Percentiles rank a stretch among this genome's conserved stretches.
phyloP scores from a whole-genome alignment of 257 asterid species.

The Rhazya stricta region DNA sequence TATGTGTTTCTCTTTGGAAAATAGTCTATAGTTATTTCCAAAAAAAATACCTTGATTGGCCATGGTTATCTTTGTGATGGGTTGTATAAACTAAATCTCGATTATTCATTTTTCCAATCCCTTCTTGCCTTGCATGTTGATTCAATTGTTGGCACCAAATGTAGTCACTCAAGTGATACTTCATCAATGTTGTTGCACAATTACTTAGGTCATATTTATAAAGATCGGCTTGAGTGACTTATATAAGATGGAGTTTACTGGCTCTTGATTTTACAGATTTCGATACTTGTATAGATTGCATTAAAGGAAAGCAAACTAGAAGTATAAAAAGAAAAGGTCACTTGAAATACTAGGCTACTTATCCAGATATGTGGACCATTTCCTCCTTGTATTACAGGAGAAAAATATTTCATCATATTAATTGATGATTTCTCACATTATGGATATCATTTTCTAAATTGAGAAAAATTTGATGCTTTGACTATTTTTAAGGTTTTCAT shows the following conservation, averaged over 20 bases:
- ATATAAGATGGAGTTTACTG: conserved; percentile 5
- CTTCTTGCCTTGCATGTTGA: neutral
- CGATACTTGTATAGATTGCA: neutral
- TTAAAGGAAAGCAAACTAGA: neutral
- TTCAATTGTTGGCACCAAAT: neutral
- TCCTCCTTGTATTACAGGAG: neutral
- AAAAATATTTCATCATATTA: neutral
- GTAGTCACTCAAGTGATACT: neutral
- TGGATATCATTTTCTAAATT: neutral
- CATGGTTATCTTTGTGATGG: no score
- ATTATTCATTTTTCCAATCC: conserved; percentile 1
- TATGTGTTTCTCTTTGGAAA: neutral
- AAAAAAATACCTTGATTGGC: neutral
- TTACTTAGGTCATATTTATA: neutral
- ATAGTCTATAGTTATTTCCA: neutral
- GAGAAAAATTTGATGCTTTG: neutral
- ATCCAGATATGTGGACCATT: neutral
- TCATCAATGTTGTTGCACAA: neutral
- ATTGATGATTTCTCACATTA: neutral
- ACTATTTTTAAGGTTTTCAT: neutral
- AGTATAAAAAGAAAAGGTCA: neutral
- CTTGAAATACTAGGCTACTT: neutral
- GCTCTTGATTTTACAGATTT: neutral
- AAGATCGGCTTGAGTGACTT: neutral
- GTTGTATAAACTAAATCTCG: neutral